A percentile compares a stretch with the other conserved stretches of the same genome.
phyloP scores from a whole-genome alignment of 345 rosid species.

The Lenwebbia sp. region DNA sequence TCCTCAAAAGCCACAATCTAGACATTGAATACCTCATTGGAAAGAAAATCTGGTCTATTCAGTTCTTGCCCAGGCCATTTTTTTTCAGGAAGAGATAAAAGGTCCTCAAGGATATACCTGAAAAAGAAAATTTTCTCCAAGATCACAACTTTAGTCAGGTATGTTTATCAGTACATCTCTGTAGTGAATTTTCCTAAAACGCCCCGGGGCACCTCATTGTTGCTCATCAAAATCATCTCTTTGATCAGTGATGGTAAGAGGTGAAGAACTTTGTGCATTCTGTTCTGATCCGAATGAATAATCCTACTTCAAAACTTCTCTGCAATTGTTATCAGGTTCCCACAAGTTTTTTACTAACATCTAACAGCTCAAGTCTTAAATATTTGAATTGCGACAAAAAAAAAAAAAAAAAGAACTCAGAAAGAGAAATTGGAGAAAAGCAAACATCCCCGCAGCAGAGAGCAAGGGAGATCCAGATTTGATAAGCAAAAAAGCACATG shows the following conservation, averaged over 20 bases:
- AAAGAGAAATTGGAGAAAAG: background rate
- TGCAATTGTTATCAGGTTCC: background rate
- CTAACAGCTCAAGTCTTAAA: background rate
- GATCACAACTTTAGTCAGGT: no score
- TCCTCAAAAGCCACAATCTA: background rate
- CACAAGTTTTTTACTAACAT: background rate
- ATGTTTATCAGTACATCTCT: background rate
- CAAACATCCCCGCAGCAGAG: background rate
- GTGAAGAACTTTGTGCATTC: background rate
- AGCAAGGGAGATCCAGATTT: background rate
- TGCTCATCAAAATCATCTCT: background rate
- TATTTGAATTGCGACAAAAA: background rate
- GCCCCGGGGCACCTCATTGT: background rate
- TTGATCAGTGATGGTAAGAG: background rate
- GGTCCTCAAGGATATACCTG: background rate
- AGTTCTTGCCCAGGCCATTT: background rate
- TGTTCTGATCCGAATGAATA: background rate
- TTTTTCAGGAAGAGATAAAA: background rate
- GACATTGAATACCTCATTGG: background rate
- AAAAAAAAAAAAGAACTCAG: background rate
- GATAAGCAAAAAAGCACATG: background rate
- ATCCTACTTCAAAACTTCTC: background rate
- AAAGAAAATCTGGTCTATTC: background rate
- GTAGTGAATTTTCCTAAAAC: background rate
- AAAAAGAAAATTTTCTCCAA: background rate